Percentiles rank a stretch among this genome's conserved stretches.
Conservation (phyloP, 2,329 filamentous ascomycete genomes). For the Nemania bipapillata region DNA sequence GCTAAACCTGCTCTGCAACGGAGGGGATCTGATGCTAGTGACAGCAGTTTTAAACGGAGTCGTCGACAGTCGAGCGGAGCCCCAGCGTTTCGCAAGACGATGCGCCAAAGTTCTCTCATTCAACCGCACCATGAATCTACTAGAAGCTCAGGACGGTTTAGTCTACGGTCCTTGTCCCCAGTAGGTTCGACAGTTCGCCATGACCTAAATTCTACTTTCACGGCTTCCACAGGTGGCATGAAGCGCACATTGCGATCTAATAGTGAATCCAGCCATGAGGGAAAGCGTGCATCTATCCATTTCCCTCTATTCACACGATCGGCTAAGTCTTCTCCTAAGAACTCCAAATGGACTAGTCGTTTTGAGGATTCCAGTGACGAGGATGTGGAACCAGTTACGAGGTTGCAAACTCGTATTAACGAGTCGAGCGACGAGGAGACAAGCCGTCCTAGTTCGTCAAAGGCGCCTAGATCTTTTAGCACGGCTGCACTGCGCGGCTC, state of each 20-base stretch:
- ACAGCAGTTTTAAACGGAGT: constrained; percentile 83
- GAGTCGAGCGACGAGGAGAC: constrained; percentile 77
- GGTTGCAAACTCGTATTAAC: constrained; percentile 70
- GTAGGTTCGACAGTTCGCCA: constrained; percentile 65
- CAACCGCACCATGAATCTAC: constrained; percentile 54
- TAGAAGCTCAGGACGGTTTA: constrained; percentile 69
- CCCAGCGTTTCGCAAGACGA: constrained; percentile 75
- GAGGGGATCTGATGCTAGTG: constrained; percentile 72
- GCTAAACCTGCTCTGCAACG: constrained; percentile 58
- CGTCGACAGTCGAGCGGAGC: constrained; percentile 60
- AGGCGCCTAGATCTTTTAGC: constrained; percentile 41
- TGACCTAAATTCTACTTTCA: constrained; percentile 56
- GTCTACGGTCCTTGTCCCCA: constrained; percentile 76
- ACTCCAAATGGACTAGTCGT: constrained; percentile 56
- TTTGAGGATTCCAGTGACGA: constrained; percentile 74
- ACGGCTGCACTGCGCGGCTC: constrained; percentile 50
- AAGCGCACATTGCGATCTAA: constrained; percentile 59
- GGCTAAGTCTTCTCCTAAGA: constrained; percentile 48
- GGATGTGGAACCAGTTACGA: constrained; percentile 54
- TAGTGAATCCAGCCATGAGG: constrained; percentile 54
- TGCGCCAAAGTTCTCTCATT: constrained; percentile 66
- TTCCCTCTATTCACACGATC: constrained; percentile 59
- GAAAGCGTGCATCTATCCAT: constrained; percentile 53
- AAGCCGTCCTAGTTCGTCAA: constrained; percentile 51
- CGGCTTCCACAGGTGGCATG: constrained; percentile 53